Evolutionary conservation across 495 filamentous ascomycete species (phyloP), one percentile per base, ranked within the genome.

Genomic region (Aspergillus asperescens): DNA sequence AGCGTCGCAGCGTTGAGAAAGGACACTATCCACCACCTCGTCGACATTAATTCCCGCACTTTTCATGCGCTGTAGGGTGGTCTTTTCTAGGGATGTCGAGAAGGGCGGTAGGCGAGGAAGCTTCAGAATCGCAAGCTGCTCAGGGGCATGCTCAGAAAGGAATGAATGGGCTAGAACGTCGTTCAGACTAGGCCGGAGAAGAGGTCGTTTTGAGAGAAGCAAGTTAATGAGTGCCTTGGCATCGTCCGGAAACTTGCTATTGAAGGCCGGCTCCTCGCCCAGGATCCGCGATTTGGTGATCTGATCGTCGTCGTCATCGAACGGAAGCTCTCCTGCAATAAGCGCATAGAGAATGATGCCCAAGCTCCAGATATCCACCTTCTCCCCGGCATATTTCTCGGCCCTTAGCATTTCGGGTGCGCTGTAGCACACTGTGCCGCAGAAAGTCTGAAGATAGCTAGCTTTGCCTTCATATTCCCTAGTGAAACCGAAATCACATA

Each of bases 401-500:
- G 90, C 94, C 65, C 93, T 95, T 28, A 98, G 78, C 93, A 98
- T 97, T 65, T 98, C 93, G 2, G 93, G 93, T 7, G 93, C 93
- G 53, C 89, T 95, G 69, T 98, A 98, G 71, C 91, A 96, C 54
- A 98, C 84, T 3, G 93, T 98, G 13, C 93, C 93, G 69, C 93
- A 98, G 67, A 95, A 98, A 1, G 93, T 98, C 66, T 97, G 93
- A 46, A 98, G 70, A 61, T 97, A 93, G 71, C 89, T 96, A 45
- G 90, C 79, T 57, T 92, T 93, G 22, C 90, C 90, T 64, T 96
- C 90, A 66, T 98, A 98, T 68, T 98, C 93, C 52, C 93, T 78
- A 9, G 93, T 98, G 63, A 98, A 98, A 7, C 93, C 93, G 69
- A 98, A 98, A 64, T 98, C 93, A 65, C 90, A 93, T n/a, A 98